These are phyloP conservation scores for Starmerella davenportii DNA, from an alignment of 805 yeast genomes.

Conservation along the genomic window DNA sequence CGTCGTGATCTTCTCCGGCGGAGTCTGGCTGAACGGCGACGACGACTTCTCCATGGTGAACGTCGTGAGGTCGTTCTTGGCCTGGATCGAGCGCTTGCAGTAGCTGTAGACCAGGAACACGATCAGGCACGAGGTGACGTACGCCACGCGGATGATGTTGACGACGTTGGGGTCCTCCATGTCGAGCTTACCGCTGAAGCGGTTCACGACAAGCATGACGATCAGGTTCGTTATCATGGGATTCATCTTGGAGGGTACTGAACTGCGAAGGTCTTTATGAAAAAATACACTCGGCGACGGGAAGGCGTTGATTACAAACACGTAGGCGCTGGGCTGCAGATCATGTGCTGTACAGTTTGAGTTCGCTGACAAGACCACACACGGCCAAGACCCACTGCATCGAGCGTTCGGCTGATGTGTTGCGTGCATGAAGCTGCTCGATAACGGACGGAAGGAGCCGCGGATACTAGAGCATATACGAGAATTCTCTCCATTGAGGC, in stretches of 20 bases:
- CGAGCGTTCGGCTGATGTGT: too few species aligned
- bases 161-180: conserved; percentile 66
- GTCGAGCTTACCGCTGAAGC: conserved; percentile 72
- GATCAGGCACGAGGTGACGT: conserved; percentile 44
- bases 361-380: too few species aligned
- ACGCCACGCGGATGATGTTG: conserved; percentile 57
- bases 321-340: too few species aligned
- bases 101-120: conserved; percentile 50
- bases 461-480: too few species aligned
- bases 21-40: conserved; percentile 56
- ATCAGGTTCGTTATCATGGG: conserved; percentile 75
- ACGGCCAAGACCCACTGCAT: too few species aligned
- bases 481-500: too few species aligned
- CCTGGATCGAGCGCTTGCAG: conserved; percentile 40
- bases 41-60: conserved; percentile 81
- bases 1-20: conserved; percentile 52
- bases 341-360: too few species aligned
- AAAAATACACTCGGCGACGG: too few species aligned
- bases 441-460: too few species aligned
- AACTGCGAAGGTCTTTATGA: too few species aligned
- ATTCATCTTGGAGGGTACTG: conserved; percentile 34
- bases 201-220: conserved; percentile 93
- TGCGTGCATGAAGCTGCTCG: too few species aligned
- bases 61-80: conserved; percentile 74
- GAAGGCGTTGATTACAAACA: too few species aligned